These are phyloP conservation scores for Alternaria novae-zelandiae DNA, from an alignment of 2,329 filamentous ascomycete species.

Conservation along the genomic window DNA sequence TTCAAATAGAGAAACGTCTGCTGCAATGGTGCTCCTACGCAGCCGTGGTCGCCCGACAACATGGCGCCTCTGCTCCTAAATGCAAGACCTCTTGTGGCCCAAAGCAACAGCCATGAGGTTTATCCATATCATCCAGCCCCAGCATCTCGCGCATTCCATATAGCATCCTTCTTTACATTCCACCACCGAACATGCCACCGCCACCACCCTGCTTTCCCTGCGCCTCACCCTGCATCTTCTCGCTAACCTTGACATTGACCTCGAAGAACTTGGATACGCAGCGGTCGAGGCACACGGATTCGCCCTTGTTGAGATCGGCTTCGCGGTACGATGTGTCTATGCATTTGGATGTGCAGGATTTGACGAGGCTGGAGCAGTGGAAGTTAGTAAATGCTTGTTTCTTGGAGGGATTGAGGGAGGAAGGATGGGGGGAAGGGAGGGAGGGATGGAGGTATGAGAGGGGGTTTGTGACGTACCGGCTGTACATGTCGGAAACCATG, in stretches of 20 bases:
- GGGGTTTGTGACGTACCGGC: conserved; percentile 67
- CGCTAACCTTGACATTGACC: conserved; percentile 95
- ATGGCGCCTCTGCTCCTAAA: not conserved
- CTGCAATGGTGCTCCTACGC: not conserved
- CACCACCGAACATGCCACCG: conserved; percentile 37
- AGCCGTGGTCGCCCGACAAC: not conserved
- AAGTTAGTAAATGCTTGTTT: not conserved
- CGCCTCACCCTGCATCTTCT: conserved; percentile 92
- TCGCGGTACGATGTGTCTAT: conserved; percentile 92
- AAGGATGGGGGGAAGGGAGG: not conserved
- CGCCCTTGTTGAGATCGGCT: conserved; percentile 96
- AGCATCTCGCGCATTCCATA: not conserved
- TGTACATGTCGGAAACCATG: conserved; percentile 97
- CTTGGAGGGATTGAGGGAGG: not conserved
- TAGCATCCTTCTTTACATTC: conserved; percentile 21
- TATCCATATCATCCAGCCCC: not conserved
- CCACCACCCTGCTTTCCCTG: conserved; percentile 58
- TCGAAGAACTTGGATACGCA: conserved; percentile 99
- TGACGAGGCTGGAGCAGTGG: conserved; percentile 68
- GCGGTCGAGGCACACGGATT: conserved; percentile 96
- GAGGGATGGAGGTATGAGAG: not conserved
- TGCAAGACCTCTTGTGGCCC: not conserved
- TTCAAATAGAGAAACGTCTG: not conserved
- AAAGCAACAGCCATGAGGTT: not conserved
- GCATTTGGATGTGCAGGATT: conserved; percentile 93